Percentiles rank a stretch among this genome's conserved stretches.
Conservation (phyloP, 2,329 filamentous ascomycete species). For the Sporothrix humicola region DNA sequence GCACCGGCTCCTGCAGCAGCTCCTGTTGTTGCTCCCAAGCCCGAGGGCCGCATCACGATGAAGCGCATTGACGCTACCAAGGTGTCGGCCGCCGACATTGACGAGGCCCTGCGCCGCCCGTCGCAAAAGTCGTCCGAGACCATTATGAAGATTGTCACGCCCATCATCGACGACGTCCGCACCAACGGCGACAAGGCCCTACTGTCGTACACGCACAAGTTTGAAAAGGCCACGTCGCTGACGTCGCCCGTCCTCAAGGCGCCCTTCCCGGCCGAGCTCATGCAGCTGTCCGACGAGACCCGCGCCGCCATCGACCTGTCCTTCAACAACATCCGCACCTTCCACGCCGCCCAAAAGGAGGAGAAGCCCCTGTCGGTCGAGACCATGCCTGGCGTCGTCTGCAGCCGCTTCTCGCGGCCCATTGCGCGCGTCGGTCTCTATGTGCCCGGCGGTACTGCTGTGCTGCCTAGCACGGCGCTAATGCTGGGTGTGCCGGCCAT, state of each 20-base stretch:
- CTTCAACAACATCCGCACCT: constrained; percentile 91
- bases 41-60: constrained; percentile 74
- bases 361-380: constrained; percentile 82
- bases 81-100: constrained; percentile 68
- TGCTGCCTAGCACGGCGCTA: constrained; percentile 94
- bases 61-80: constrained; percentile 73
- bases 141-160: constrained; percentile 87
- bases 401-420: constrained; percentile 87
- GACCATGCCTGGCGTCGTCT: constrained; percentile 97
- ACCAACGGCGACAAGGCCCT: constrained; percentile 84
- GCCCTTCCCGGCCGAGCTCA: constrained; percentile 82
- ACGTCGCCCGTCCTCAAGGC: constrained; percentile 88
- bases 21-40: constrained; percentile 42
- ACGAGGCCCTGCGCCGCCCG: constrained; percentile 79
- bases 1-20: constrained; percentile 43
- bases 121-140: constrained; percentile 94
- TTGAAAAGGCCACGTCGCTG: constrained; percentile 92
- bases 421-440: constrained; percentile 98
- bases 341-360: constrained; percentile 90
- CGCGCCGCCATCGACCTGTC: constrained; percentile 91
- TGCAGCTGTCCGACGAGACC: constrained; percentile 83
- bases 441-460: constrained; percentile 92
- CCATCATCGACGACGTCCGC: constrained; percentile 88
- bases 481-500: constrained; percentile 98
- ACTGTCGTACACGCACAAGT: constrained; percentile 94